Conservation (phyloP, 192 early-diverging fungal genomes). For the Backusella tarrabulga region DNA sequence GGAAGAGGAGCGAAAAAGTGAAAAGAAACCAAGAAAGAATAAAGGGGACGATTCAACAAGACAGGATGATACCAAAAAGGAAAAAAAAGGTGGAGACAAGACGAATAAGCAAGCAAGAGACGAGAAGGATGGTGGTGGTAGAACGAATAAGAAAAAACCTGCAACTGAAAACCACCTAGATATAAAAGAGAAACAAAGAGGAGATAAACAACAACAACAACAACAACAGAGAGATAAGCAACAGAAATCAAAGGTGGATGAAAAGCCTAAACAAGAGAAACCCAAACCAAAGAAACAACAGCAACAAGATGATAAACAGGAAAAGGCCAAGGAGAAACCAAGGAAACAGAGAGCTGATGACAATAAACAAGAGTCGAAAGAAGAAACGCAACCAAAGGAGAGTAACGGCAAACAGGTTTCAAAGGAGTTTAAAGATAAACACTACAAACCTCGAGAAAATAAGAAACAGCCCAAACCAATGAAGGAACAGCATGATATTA, state of each 20-base stretch:
- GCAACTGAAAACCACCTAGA: background rate
- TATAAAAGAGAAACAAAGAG: background rate
- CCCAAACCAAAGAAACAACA: background rate
- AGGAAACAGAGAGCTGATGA: background rate
- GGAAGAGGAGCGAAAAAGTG: background rate
- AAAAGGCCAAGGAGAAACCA: background rate
- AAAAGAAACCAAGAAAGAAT: background rate
- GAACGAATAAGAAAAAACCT: background rate
- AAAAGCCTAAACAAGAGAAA: background rate
- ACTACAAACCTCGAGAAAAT: background rate
- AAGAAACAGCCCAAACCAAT: background rate
- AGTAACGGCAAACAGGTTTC: background rate
- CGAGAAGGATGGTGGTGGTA: background rate
- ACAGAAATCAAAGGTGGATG: background rate
- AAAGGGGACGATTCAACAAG: background rate
- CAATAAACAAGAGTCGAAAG: background rate
- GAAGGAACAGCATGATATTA: background rate
- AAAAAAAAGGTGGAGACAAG: background rate
- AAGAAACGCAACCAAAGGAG: background rate
- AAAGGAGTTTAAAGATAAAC: background rate
- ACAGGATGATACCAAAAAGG: background rate
- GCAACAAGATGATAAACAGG: background rate
- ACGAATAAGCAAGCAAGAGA: background rate
- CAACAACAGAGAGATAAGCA: background rate
- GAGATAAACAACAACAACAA: background rate